These are phyloP conservation scores for Neurospora sp. DNA, from an alignment of 495 filamentous ascomycete species.

Conservation along the genomic window DNA sequence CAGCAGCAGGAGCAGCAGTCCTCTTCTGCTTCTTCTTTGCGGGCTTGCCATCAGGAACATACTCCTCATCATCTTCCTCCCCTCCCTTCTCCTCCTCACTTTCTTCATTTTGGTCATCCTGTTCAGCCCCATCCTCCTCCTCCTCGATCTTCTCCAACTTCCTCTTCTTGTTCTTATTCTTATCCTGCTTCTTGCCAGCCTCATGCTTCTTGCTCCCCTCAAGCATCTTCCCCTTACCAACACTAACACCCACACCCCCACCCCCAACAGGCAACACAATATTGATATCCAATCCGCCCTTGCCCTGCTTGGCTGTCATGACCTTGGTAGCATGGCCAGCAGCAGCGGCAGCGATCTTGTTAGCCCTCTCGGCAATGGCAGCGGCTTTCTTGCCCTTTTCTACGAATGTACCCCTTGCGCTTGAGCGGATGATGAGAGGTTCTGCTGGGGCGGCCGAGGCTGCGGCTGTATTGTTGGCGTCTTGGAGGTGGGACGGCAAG, in stretches of 20 bases:
- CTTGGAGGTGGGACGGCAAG: not conserved
- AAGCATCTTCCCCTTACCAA: not conserved
- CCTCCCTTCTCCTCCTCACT: not conserved
- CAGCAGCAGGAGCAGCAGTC: no score
- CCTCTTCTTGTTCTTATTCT: not conserved
- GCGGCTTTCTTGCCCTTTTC: not conserved
- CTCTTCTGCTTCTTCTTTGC: not conserved
- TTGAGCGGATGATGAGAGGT: not conserved
- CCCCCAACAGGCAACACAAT: not conserved
- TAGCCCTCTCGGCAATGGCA: not conserved
- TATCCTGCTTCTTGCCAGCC: not conserved
- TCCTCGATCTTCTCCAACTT: not conserved
- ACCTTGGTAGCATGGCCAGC: not conserved
- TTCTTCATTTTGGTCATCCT: not conserved
- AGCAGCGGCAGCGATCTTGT: not conserved
- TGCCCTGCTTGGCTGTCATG: not conserved
- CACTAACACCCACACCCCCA: not conserved
- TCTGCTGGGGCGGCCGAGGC: not conserved
- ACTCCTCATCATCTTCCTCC: not conserved
- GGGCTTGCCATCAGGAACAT: not conserved
- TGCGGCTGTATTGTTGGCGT: not conserved
- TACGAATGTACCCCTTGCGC: not conserved
- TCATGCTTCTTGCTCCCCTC: not conserved
- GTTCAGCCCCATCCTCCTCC: no score
- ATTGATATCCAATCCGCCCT: not conserved